Evolutionary conservation across 1,284 basidiomycete genomes (phyloP), one percentile per base, ranked within the genome.

Genomic region (Rhodofomes roseus): DNA sequence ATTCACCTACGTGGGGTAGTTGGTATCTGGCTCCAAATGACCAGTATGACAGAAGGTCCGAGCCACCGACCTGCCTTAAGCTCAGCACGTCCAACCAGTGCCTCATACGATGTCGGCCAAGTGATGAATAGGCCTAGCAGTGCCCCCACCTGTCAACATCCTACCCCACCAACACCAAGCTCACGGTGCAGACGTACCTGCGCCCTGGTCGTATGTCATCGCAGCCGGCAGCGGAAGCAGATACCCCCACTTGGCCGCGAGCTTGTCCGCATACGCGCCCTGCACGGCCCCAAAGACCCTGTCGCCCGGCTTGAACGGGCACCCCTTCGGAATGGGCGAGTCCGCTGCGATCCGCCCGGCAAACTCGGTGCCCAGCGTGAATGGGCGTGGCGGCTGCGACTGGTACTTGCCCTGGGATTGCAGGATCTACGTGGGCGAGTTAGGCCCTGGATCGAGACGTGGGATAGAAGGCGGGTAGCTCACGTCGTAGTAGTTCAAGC

Each of bases 81-180:
- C 61, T 90, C 76, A 9, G 91, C 95, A 56, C 94, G 80, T n/a
- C 90, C 90, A 0, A 94, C 90, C 16, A 98, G 77, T 0, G 87
- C 94, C 68, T 95, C 93, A 66, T 96, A 96, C 63, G 87, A 90
- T 0, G 95, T 96, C 0, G 92, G 91, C 85, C 89, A 94, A n/a
- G 93, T 95, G n/a, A 92, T 74, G 63, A 74, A 88, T 54, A 93
- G 70, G 16, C 87, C 89, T 86, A 34, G 11, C n/a, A n/a, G 56
- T 41, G 22, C 23, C 34, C n/a, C 7, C 37, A 56, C 1, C 40
- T 22, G 25, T 46, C 55, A n/a, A 27, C 14, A 14, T 39, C 25
- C 16, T 27, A 29, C 23, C 22, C 46, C 46, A 16, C 23, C 25
- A 18, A n/a, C 12, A 27, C 23, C 46, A 27, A 27, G 2, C 1